Evolutionary conservation across 257 asterid genomes (phyloP).

Genomic region (Salvia hispanica): DNA sequence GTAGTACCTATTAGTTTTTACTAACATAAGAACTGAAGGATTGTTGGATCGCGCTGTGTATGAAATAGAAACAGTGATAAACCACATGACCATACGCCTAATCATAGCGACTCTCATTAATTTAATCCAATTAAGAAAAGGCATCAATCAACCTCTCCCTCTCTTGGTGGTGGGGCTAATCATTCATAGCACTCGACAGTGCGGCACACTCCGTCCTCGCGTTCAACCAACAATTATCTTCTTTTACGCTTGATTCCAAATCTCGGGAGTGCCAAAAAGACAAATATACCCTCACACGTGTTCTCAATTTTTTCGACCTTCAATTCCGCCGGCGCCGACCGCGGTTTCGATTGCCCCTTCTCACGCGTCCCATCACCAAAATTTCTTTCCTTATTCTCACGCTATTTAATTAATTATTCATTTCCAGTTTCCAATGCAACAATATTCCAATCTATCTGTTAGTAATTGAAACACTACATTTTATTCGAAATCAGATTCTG

Average conservation of each 20-base stretch:
- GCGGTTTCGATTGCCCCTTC: conserved; percentile 20
- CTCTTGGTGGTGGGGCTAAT: conserved; percentile 26
- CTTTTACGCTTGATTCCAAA: conserved; percentile 20
- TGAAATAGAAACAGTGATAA: neutral
- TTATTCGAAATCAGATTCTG: neutral
- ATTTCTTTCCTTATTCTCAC: conserved; percentile 26
- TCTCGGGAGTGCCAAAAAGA: conserved; percentile 16
- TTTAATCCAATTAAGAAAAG: conserved; percentile 20
- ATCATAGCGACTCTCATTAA: conserved; percentile 16
- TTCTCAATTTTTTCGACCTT: conserved; percentile 16
- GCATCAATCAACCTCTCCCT: conserved; percentile 36
- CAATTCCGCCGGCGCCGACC: conserved; percentile 41
- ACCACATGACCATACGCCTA: conserved; percentile 12
- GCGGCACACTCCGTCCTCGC: conserved; percentile 19
- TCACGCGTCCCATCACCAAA: conserved; percentile 19
- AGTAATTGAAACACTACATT: neutral
- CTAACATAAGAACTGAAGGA: neutral
- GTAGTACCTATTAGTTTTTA: neutral
- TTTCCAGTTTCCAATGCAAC: conserved; percentile 10
- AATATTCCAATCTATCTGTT: neutral
- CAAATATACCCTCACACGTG: conserved; percentile 31
- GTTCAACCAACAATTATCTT: conserved; percentile 17
- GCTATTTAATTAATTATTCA: neutral
- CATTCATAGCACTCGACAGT: conserved; percentile 29
- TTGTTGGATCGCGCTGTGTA: neutral